Percentiles rank a stretch among this genome's conserved stretches.
phyloP scores from a whole-genome alignment of 2,329 filamentous ascomycete genomes.

The Aspergillus vadensis region DNA sequence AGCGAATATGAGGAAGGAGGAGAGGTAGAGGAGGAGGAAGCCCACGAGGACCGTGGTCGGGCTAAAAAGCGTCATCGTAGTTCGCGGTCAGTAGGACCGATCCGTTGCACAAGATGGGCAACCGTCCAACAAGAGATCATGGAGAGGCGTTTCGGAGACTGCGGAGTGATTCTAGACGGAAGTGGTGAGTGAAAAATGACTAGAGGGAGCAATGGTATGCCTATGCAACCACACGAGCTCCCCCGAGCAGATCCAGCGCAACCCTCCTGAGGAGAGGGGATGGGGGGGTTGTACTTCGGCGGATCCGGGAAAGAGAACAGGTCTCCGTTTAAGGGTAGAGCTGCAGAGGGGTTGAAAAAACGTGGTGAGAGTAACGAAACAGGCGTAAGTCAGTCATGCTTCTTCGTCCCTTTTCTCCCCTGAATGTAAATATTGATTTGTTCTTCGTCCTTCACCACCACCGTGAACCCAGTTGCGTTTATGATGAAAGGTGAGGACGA shows the following conservation, averaged over 20 bases:
- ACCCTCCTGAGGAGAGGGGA: slow-evolving; percentile 3
- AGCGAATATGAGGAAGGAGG: slow-evolving; percentile 90
- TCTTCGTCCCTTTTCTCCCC: background rate
- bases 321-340: slow-evolving; percentile 27
- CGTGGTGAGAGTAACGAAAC: slow-evolving; percentile 14
- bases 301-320: slow-evolving; percentile 20
- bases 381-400: slow-evolving; percentile 25
- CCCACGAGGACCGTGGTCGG: slow-evolving; percentile 86
- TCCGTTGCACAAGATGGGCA: slow-evolving; percentile 25
- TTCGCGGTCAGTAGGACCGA: slow-evolving; percentile 37
- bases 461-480: background rate
- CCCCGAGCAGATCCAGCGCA: slow-evolving; percentile 1
- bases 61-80: slow-evolving; percentile 50
- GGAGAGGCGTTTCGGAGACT: slow-evolving; percentile 13
- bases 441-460: background rate
- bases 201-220: slow-evolving; percentile 1
- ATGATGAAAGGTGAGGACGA: background rate
- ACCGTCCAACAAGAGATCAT: slow-evolving; percentile 24
- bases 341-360: slow-evolving; percentile 18
- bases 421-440: background rate
- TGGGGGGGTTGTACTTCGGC: slow-evolving; percentile 1
- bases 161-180: slow-evolving; percentile 2
- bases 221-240: background rate
- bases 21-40: slow-evolving; percentile 81
- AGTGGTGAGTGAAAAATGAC: background rate